Percentiles rank a stretch among this genome's conserved stretches.
phyloP scores from a whole-genome alignment of 208 protist genomes.

The Lotmaria passim region DNA sequence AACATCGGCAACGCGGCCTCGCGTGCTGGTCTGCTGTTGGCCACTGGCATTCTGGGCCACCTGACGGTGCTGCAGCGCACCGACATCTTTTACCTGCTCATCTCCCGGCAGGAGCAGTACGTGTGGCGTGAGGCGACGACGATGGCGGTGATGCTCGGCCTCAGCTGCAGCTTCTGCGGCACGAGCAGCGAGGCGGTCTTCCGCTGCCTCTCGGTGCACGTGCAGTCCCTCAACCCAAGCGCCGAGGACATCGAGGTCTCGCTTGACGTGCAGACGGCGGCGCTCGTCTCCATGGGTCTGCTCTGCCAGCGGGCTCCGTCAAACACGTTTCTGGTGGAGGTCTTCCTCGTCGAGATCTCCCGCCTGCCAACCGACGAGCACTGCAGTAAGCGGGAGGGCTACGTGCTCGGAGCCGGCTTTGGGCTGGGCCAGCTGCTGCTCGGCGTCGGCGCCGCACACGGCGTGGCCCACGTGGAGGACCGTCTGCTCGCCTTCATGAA shows the following conservation, averaged over 20 bases:
- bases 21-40: slow-evolving; percentile 74
- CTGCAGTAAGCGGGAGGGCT: slow-evolving; percentile 80
- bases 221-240: slow-evolving; percentile 81
- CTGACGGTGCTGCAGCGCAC: slow-evolving; percentile 82
- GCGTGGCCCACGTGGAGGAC: slow-evolving; percentile 59
- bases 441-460: slow-evolving; percentile 58
- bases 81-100: slow-evolving; percentile 87
- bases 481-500: slow-evolving; percentile 76
- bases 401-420: slow-evolving; percentile 76
- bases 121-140: slow-evolving; percentile 74
- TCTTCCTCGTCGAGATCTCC: slow-evolving; percentile 85
- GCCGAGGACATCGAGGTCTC: slow-evolving; percentile 87
- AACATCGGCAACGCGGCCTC: slow-evolving; percentile 60
- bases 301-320: slow-evolving; percentile 65
- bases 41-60: slow-evolving; percentile 79
- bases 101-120: slow-evolving; percentile 65
- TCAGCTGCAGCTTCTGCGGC: slow-evolving; percentile 88
- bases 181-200: slow-evolving; percentile 81
- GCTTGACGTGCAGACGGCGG: slow-evolving; percentile 81
- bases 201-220: slow-evolving; percentile 86
- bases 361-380: slow-evolving; percentile 88
- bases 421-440: slow-evolving; percentile 82
- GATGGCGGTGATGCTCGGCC: slow-evolving; percentile 83
- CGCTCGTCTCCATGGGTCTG: slow-evolving; percentile 78
- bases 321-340: slow-evolving; percentile 80